A percentile compares a stretch with the other conserved stretches of the same genome.
These are phyloP conservation scores for Polytrichum formosum DNA, from an alignment of 225 moss, liverwort and hornwort genomes.

Conservation along the genomic window DNA sequence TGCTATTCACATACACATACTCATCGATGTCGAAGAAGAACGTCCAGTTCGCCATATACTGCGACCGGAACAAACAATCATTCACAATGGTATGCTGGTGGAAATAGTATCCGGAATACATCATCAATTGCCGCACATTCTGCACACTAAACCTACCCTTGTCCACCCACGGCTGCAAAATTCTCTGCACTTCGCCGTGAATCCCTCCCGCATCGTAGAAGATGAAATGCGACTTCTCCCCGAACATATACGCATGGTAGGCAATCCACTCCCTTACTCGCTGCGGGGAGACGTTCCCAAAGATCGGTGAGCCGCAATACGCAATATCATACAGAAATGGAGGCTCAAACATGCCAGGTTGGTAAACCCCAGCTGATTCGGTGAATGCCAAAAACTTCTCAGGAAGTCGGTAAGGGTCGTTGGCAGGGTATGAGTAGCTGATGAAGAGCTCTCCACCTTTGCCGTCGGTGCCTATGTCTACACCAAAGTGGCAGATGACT, in stretches of 20 bases:
- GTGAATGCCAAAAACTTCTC: conserved; percentile 30
- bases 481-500: conserved; percentile 36
- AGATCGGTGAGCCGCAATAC: conserved; percentile 49
- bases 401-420: conserved; percentile 32
- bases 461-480: conserved; percentile 38
- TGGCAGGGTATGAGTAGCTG: conserved; percentile 19
- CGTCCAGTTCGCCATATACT: conserved; percentile 52
- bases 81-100: conserved; percentile 50
- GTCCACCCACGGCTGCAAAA: conserved; percentile 49
- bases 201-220: conserved; percentile 50
- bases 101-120: conserved; percentile 46
- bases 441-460: conserved; percentile 42
- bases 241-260: conserved; percentile 46
- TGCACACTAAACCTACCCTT: conserved; percentile 41
- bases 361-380: conserved; percentile 33
- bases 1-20: conserved; percentile 33
- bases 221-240: conserved; percentile 40
- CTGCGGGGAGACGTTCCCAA: conserved; percentile 46
- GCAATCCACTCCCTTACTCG: conserved; percentile 60
- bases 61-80: conserved; percentile 52
- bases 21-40: conserved; percentile 69
- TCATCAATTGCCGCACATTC: conserved; percentile 41
- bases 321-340: conserved; percentile 40
- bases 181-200: conserved; percentile 37
- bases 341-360: conserved; percentile 34